These are phyloP conservation scores for Coemansia sp. DNA, from an alignment of 192 early-diverging fungal species.

Conservation along the genomic window DNA sequence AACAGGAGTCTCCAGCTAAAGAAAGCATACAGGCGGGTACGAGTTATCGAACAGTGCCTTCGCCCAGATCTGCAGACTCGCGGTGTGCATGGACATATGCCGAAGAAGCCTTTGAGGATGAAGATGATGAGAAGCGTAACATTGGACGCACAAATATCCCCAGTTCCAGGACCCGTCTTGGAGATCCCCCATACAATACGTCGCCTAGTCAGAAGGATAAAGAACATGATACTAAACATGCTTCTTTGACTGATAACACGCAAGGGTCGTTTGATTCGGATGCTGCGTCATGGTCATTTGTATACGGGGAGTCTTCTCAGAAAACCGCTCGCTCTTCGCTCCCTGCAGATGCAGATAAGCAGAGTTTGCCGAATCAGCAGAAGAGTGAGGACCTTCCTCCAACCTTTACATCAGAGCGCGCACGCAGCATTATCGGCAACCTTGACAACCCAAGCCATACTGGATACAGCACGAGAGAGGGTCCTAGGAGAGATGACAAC, in stretches of 20 bases:
- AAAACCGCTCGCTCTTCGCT: neutral
- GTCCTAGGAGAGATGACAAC: neutral
- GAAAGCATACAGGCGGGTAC: neutral
- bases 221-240: neutral
- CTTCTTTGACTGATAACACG: neutral
- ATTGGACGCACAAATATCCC: neutral
- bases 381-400: constrained; percentile 10
- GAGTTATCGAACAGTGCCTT: neutral
- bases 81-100: constrained; percentile 35
- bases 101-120: constrained; percentile 28
- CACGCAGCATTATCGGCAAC: constrained; percentile 27
- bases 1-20: neutral
- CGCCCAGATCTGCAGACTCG: constrained; percentile 8
- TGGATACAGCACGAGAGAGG: too few species aligned
- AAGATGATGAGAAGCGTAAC: neutral
- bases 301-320: constrained; percentile 2
- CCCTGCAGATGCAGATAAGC: neutral
- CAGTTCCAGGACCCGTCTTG: neutral
- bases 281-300: constrained; percentile 12
- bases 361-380: neutral
- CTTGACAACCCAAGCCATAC: neutral
- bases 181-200: neutral
- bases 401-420: constrained; percentile 32
- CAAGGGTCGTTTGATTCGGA: constrained; percentile 3
- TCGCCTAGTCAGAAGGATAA: neutral